Evolutionary conservation across 345 rosid species (phyloP).

Genomic region (Ceriops tagal): DNA sequence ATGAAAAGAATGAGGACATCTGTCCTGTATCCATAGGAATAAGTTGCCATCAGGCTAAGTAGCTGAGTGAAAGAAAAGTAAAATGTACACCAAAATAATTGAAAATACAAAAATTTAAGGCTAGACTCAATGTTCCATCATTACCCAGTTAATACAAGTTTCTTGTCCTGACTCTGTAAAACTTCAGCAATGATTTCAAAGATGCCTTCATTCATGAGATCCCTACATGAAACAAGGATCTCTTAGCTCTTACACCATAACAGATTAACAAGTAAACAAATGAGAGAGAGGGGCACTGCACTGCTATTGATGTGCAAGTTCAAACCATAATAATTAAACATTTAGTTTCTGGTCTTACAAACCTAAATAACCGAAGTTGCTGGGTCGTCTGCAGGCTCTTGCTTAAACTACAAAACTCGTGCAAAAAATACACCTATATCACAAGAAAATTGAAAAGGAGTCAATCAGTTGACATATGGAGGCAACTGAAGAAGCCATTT

Average conservation of each 20-base stretch:
- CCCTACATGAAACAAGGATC: slow-evolving; percentile 45
- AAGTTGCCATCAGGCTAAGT: slow-evolving; percentile 24
- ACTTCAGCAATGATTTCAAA: slow-evolving; percentile 69
- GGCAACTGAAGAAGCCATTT: not conserved
- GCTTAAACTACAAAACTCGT: slow-evolving; percentile 81
- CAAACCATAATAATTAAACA: not conserved
- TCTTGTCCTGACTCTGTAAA: slow-evolving; percentile 71
- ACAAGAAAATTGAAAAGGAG: slow-evolving; percentile 2
- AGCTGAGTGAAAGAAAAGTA: not conserved
- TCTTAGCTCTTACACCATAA: not conserved
- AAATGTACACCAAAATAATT: not conserved
- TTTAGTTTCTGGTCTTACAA: slow-evolving; percentile 21
- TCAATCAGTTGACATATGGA: not conserved
- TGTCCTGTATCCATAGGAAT: slow-evolving; percentile 82
- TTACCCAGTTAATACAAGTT: slow-evolving; percentile 89
- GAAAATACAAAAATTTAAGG: not conserved
- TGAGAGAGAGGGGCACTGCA: not conserved
- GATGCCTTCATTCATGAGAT: slow-evolving; percentile 71
- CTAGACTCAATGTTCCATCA: slow-evolving; percentile 14
- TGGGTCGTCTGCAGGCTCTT: slow-evolving; percentile 91
- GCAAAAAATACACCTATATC: slow-evolving; percentile 73
- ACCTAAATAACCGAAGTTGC: slow-evolving; percentile 84
- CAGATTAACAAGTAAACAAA: not conserved
- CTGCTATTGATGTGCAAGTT: not conserved
- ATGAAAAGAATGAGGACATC: slow-evolving; percentile 80